phyloP scores from a whole-genome alignment of 352 stramenopile species.

The Pythium oligandrum region DNA sequence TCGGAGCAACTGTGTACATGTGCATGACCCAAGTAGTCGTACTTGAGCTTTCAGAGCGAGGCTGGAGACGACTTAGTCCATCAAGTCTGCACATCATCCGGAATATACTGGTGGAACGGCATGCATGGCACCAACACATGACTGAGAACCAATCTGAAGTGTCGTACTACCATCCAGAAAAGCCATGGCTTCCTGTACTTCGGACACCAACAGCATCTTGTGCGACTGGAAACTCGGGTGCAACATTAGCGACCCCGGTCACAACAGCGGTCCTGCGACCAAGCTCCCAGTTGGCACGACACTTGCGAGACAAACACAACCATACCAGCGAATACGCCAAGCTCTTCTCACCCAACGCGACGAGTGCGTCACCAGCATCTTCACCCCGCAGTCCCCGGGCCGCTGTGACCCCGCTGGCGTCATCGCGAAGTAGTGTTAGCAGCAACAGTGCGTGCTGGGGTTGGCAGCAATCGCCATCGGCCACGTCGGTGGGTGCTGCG shows the following conservation, averaged over 20 bases:
- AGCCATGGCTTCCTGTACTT: neutral
- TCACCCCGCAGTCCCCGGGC: too few species aligned
- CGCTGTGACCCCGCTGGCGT: too few species aligned
- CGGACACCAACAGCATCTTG: neutral
- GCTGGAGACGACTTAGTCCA: conserved; percentile 45
- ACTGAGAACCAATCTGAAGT: neutral
- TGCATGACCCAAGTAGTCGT: conserved; percentile 52
- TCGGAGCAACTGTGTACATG: conserved; percentile 50
- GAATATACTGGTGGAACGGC: conserved; percentile 44
- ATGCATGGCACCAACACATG: conserved; percentile 43
- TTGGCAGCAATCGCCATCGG: too few species aligned
- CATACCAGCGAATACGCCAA: conserved; percentile 13
- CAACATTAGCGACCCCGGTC: neutral
- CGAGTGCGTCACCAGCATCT: too few species aligned
- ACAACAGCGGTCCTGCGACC: conserved; percentile 9
- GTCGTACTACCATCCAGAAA: neutral
- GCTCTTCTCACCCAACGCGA: conserved; percentile 1
- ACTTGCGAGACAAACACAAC: conserved; percentile 44
- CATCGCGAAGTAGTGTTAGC: too few species aligned
- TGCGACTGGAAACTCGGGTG: neutral
- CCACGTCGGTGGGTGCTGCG: too few species aligned
- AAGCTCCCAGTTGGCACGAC: conserved; percentile 41
- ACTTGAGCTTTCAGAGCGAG: conserved; percentile 59
- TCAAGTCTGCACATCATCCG: conserved; percentile 40
- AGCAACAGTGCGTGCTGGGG: too few species aligned